Base-by-base conservation (phyloP, 2,329 filamentous ascomycete species). In the Colletotrichum plurivorum region DNA sequence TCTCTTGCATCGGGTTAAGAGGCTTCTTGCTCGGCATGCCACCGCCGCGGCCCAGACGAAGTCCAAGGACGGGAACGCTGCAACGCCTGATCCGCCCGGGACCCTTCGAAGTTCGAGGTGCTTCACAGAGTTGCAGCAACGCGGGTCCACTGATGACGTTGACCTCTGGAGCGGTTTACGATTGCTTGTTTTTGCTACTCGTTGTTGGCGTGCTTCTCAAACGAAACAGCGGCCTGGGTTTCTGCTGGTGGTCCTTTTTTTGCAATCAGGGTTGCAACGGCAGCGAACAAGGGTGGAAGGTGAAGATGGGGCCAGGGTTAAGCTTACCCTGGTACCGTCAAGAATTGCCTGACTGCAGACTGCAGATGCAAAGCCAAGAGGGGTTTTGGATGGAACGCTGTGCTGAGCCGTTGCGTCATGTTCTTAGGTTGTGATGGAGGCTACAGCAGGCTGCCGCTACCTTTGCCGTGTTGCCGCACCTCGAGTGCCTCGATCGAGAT, bases 281-380 rank as follows among this genome's bases (percentile, higher is more conserved):
- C 54, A 54, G 15, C 43, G 20, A 41, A 46, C 51, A 60, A 45
- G 62, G 49, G 31, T 55, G 4, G 10, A 49, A 39, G 9, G 5
- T 54, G 25, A 36, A 54, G 43, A 66, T 43, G 54, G 49, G 41
- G 45, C 54, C 49, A 52, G 54, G 43, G 18, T 59, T 55, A 54
- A 60, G 66, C 66, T 60, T 66, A 66, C 62, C 66, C 62, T 69
- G 66, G 41, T 36, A 49, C 54, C 41, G 55, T 69, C 62, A 45
- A 51, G 20, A 25, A 45, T 39, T 60, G 49, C 55, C 49, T 65
- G 43, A 69, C 66, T 55, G 62, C 41, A 31, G 27, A 7, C 27
- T 31, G 5, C 31, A 36, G 31, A 36, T 36, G 31, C 31, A 45
- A 49, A 64, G 54, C 41, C 22, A 55, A 43, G 60, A 69, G 61